Base-by-base conservation (phyloP, 805 yeast species). In the Brettanomyces anomalus region DNA sequence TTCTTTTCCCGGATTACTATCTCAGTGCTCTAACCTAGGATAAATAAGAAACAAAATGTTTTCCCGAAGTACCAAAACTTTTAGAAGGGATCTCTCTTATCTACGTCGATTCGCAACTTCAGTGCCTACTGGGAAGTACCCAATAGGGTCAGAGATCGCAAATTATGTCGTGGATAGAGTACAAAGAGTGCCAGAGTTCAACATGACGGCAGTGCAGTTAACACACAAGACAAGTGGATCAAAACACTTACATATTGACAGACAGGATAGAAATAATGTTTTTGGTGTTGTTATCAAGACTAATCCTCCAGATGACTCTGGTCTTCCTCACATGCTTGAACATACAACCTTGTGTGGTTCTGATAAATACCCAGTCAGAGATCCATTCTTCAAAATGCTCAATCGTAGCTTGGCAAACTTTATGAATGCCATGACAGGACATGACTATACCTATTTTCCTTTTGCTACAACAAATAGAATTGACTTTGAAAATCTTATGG, bases 341-440 rank as follows among this genome's bases (percentile, higher is more conserved):
- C 98, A 93, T 62, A 89, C 97, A 5, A 89, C 97, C 1, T 66
- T 93, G 30, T 93, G 98, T 65, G 98, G 98, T 3, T 88, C 97
- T 1, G 70, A 74, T 44, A 84, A 82, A 56, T 93, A 78, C 60
- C 97, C 97, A 3, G 96, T 93, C 1, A 71, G 97, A 51, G 98
- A 93, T 63, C 98, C 98, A 2, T 93, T 93, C 62, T 93, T 93
- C 74, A 90, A 90, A 60, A 93, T 93, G 98, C 70, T 90, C 46
- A 90, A 88, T 60, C 67, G 97, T 49, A 87, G 97, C n/a, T 66
- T 93, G 54, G 80, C 96, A 30, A 93, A 87, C 60, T 93, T 88
- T 63, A 93, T 93, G 98, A 93, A 93, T 60, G 98, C 98, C 7
- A 86, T 93, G 96, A 93, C 98, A 0, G 98, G 95, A 18, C 89